A percentile compares a stretch with the other conserved stretches of the same genome.
These are phyloP conservation scores for Psilocybe mexicana DNA, from an alignment of 1,284 basidiomycete genomes.

Conservation along the genomic window DNA sequence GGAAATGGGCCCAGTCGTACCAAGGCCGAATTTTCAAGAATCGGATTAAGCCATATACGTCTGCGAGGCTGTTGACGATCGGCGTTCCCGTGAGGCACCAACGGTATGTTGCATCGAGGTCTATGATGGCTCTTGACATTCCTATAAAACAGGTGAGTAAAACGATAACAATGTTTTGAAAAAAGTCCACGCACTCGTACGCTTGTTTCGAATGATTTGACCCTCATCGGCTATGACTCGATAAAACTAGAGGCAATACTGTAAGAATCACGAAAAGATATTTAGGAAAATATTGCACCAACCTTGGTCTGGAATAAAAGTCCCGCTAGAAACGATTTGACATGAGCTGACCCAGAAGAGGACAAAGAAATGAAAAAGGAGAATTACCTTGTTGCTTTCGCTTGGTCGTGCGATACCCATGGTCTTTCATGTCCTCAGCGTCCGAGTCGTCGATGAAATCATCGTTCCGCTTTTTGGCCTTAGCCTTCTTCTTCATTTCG, in stretches of 20 bases:
- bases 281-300: slow-evolving; percentile 10
- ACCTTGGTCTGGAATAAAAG: slow-evolving; percentile 51
- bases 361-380: neutral
- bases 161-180: neutral
- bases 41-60: slow-evolving; percentile 52
- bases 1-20: slow-evolving; percentile 53
- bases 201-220: slow-evolving; percentile 53
- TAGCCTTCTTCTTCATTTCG: slow-evolving; percentile 44
- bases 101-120: slow-evolving; percentile 42
- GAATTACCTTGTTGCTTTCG: slow-evolving; percentile 33
- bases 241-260: slow-evolving; percentile 38
- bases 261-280: neutral
- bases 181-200: slow-evolving; percentile 39
- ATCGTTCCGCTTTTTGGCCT: slow-evolving; percentile 33
- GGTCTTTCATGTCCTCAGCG: slow-evolving; percentile 29
- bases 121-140: slow-evolving; percentile 48
- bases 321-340: slow-evolving; percentile 33
- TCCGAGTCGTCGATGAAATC: slow-evolving; percentile 46
- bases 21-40: slow-evolving; percentile 54
- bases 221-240: slow-evolving; percentile 58
- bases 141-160: slow-evolving; percentile 29
- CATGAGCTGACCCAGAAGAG: neutral
- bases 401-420: slow-evolving; percentile 32
- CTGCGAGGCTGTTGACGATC: slow-evolving; percentile 53
- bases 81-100: slow-evolving; percentile 64